Conservation (phyloP, 306 rosid species). For the Acacia crassicarpa region DNA sequence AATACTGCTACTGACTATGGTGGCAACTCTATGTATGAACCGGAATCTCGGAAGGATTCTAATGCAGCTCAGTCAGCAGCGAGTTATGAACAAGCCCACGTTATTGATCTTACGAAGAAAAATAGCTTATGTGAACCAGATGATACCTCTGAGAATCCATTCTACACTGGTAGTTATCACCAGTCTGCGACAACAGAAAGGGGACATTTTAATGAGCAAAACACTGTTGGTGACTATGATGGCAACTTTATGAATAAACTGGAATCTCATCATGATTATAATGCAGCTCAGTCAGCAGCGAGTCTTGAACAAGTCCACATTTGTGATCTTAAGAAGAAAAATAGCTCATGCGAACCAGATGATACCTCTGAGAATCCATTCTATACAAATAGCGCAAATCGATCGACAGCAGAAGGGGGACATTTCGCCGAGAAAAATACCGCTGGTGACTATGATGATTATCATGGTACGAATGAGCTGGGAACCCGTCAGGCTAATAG, state of each 20-base stretch:
- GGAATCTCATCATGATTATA: neutral
- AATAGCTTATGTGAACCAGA: constrained; percentile 28
- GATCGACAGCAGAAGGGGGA: constrained; percentile 36
- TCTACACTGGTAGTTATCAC: constrained; percentile 40
- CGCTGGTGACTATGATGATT: constrained; percentile 31
- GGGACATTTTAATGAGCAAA: constrained; percentile 31
- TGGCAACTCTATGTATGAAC: neutral
- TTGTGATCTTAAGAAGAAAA: constrained; percentile 66
- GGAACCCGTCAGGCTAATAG: constrained; percentile 41
- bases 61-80: constrained; percentile 79
- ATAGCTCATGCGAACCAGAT: constrained; percentile 38
- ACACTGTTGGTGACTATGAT: constrained; percentile 32
- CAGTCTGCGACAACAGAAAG: constrained; percentile 37
- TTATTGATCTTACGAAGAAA: constrained; percentile 67
- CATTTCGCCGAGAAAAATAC: constrained; percentile 33
- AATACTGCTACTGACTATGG: constrained; percentile 34
- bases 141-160: constrained; percentile 58
- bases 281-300: constrained; percentile 84
- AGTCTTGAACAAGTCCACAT: constrained; percentile 81
- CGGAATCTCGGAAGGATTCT: neutral
- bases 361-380: constrained; percentile 64
- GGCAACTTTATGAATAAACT: neutral
- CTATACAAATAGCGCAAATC: constrained; percentile 35
- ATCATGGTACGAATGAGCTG: constrained; percentile 6
- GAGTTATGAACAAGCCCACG: constrained; percentile 49